These are phyloP conservation scores for Trypanosomatidae sp. DNA, from an alignment of 208 protist species.

Conservation along the genomic window DNA sequence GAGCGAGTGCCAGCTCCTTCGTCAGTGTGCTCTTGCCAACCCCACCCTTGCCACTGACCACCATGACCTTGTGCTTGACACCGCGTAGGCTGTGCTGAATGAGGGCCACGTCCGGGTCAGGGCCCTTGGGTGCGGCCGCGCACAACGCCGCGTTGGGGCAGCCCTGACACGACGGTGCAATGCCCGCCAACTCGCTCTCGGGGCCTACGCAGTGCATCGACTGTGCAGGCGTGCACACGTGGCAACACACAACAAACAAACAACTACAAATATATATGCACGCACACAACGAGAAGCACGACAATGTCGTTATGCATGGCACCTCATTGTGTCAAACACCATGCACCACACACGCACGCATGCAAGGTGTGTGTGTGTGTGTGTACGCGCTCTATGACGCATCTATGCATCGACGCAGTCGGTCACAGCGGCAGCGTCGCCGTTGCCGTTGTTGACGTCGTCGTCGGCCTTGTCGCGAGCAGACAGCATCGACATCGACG, in stretches of 20 bases:
- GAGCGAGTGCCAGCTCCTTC: slow-evolving; percentile 80
- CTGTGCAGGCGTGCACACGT: neutral
- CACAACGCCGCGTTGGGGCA: slow-evolving; percentile 97
- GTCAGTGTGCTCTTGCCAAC: slow-evolving; percentile 93
- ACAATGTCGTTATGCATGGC: no score
- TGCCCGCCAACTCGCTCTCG: slow-evolving; percentile 88
- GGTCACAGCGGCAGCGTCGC: no score
- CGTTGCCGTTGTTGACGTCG: no score
- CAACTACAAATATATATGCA: neutral
- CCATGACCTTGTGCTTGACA: slow-evolving; percentile 80
- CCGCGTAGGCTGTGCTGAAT: slow-evolving; percentile 62
- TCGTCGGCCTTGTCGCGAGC: no score
- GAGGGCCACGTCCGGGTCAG: slow-evolving; percentile 85
- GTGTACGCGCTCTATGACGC: no score
- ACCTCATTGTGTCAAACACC: no score
- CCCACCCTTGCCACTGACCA: slow-evolving; percentile 89
- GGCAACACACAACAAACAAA: neutral
- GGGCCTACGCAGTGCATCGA: slow-evolving; percentile 91
- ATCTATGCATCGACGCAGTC: no score
- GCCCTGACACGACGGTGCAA: slow-evolving; percentile 91
- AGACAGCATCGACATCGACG: no score
- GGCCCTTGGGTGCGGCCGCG: slow-evolving; percentile 84
- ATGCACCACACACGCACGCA: neutral
- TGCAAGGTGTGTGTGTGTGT: neutral
- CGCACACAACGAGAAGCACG: neutral